These are phyloP conservation scores for Chalciporus piperatus DNA, from an alignment of 768 basidiomycete species.

Conservation along the genomic window DNA sequence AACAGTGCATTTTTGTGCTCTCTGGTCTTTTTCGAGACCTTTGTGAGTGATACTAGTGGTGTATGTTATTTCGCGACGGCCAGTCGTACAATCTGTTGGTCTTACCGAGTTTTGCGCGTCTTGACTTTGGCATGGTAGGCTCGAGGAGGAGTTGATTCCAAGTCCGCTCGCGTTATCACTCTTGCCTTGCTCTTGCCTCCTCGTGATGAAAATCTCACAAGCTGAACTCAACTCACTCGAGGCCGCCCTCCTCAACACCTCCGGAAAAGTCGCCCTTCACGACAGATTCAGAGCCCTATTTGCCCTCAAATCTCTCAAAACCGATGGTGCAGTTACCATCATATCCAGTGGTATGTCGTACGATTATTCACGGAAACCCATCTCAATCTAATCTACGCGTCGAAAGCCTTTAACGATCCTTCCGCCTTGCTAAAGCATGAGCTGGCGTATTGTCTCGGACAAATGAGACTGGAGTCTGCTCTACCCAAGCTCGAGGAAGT, in stretches of 20 bases:
- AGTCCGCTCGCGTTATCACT: conserved; percentile 42
- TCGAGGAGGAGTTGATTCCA: conserved; percentile 28
- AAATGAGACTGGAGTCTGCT: conserved; percentile 73
- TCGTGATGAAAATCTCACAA: conserved; percentile 36
- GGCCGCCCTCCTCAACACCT: conserved; percentile 72
- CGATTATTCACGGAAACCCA: conserved; percentile 2
- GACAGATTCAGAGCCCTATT: conserved; percentile 90
- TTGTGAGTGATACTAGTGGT: conserved; percentile 80
- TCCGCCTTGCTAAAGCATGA: conserved; percentile 96
- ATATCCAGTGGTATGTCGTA: conserved; percentile 71
- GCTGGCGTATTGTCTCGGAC: conserved; percentile 94
- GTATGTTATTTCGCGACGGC: conserved; percentile 3
- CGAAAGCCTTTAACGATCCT: conserved; percentile 75
- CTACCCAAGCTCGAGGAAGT: conserved; percentile 78
- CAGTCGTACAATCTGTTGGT: conserved; percentile 11
- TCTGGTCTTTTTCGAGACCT: conserved; percentile 90
- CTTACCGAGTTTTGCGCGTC: conserved; percentile 84
- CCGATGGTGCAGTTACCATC: conserved; percentile 75
- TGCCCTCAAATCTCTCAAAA: conserved; percentile 81
- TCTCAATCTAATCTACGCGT: background rate
- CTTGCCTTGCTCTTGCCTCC: conserved; percentile 31
- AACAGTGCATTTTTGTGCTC: conserved; percentile 87
- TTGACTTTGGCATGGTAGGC: conserved; percentile 79
- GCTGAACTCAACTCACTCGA: conserved; percentile 67
- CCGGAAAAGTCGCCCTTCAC: conserved; percentile 73